A percentile compares a stretch with the other conserved stretches of the same genome.
Evolutionary conservation across 1,284 basidiomycete species (phyloP).

Genomic region (Ganoderma resinaceum): DNA sequence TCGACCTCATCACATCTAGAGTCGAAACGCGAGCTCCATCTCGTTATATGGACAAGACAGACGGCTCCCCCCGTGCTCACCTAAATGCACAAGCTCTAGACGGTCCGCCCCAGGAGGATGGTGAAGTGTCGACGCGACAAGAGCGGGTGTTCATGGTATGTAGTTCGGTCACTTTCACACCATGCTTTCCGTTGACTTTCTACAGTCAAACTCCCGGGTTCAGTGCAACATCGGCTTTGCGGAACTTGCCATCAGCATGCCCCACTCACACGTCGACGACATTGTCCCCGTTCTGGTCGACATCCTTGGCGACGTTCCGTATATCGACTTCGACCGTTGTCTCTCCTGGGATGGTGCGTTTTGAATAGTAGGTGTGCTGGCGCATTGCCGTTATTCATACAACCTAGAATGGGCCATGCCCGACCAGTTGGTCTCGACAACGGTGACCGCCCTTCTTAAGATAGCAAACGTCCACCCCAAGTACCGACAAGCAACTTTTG

Average conservation of each 20-base stretch:
- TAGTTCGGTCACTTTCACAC: slow-evolving; percentile 8
- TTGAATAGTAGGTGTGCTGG: neutral
- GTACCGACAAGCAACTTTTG: slow-evolving; percentile 55
- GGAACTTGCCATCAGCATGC: slow-evolving; percentile 71
- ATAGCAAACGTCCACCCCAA: slow-evolving; percentile 62
- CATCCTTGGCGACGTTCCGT: slow-evolving; percentile 73
- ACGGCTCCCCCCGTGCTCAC: slow-evolving; percentile 12
- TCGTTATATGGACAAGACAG: slow-evolving; percentile 17
- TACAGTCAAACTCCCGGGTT: slow-evolving; percentile 63
- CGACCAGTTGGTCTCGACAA: slow-evolving; percentile 81
- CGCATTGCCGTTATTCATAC: neutral
- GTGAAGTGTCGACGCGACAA: slow-evolving; percentile 21
- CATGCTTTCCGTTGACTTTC: neutral
- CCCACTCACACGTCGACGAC: slow-evolving; percentile 57
- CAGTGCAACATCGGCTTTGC: slow-evolving; percentile 83
- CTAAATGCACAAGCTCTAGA: neutral
- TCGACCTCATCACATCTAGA: slow-evolving; percentile 66
- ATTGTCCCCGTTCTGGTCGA: slow-evolving; percentile 66
- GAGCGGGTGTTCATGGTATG: slow-evolving; percentile 67
- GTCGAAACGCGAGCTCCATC: slow-evolving; percentile 53
- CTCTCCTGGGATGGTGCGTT: slow-evolving; percentile 78
- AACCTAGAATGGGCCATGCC: slow-evolving; percentile 78
- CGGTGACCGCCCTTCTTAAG: slow-evolving; percentile 74
- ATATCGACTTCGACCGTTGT: slow-evolving; percentile 77
- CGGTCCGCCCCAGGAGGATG: slow-evolving; percentile 31